A percentile compares a stretch with the other conserved stretches of the same genome.
Conservation (phyloP, 345 rosid genomes). For the Eucalyptus sideroxylon region DNA sequence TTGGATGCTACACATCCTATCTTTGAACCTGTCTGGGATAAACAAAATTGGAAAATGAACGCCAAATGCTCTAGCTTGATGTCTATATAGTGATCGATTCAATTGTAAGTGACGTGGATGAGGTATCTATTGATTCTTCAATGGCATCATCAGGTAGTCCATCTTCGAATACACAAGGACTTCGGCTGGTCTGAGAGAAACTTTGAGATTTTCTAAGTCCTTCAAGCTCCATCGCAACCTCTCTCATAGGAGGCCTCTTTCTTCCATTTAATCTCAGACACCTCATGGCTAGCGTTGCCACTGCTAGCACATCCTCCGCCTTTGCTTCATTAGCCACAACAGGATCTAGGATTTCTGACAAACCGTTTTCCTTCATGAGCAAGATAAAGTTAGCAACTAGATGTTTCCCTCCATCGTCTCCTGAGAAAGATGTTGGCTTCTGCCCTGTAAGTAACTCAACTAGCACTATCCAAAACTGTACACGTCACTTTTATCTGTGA, state of each 20-base stretch:
- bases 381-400: background rate
- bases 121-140: background rate
- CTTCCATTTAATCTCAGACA: too few relatives aligned
- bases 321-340: too few relatives aligned
- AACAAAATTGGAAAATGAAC: background rate
- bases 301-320: too few relatives aligned
- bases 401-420: constrained; percentile 8
- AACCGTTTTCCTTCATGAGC: background rate
- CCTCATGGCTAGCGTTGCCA: too few relatives aligned
- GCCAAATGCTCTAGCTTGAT: background rate
- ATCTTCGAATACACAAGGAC: background rate
- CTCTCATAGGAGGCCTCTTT: too few relatives aligned
- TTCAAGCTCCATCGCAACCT: too few relatives aligned
- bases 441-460: constrained; percentile 25
- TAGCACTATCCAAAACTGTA: constrained; percentile 33
- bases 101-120: background rate
- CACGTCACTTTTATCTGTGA: constrained; percentile 31
- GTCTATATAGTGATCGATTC: background rate
- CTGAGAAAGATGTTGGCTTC: constrained; percentile 1
- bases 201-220: background rate
- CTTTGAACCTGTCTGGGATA: background rate
- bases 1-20: background rate
- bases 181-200: background rate
- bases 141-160: background rate
- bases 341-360: constrained; percentile 1